A percentile compares a stretch with the other conserved stretches of the same genome.
These are phyloP conservation scores for Nakaseomyces sp. DNA, from an alignment of 1,139 yeast species.

Conservation along the genomic window DNA sequence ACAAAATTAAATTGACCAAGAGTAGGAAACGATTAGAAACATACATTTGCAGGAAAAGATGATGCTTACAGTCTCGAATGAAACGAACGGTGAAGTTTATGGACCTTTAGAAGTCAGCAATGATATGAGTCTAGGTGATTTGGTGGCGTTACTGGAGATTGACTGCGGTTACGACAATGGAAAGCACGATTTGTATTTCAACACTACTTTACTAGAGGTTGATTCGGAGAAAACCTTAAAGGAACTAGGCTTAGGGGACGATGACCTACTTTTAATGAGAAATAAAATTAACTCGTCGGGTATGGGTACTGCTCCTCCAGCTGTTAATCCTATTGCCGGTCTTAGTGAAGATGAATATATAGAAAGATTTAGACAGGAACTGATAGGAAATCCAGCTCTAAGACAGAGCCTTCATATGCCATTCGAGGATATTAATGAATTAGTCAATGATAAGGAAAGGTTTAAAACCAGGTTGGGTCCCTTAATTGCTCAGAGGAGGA, in stretches of 20 bases:
- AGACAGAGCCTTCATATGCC: slow-evolving; percentile 32
- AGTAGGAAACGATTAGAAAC: too few species aligned
- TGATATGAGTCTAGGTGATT: slow-evolving; percentile 57
- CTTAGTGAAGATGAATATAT: slow-evolving; percentile 34
- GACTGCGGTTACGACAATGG: slow-evolving; percentile 51
- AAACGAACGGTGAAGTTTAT: slow-evolving; percentile 22
- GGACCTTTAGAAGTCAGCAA: slow-evolving; percentile 39
- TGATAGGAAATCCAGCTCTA: slow-evolving; percentile 36
- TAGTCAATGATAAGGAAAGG: slow-evolving; percentile 43
- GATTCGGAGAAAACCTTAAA: slow-evolving; percentile 35
- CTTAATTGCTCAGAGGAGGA: slow-evolving; percentile 27
- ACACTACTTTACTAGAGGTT: slow-evolving; percentile 38
- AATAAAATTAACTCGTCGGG: slow-evolving; percentile 19
- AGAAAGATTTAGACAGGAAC: slow-evolving; percentile 44
- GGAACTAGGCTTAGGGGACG: slow-evolving; percentile 42
- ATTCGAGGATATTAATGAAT: slow-evolving; percentile 39
- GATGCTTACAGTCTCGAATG: slow-evolving; percentile 28
- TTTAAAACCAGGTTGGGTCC: slow-evolving; percentile 44
- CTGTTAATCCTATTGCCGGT: slow-evolving; percentile 23
- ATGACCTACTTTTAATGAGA: slow-evolving; percentile 47
- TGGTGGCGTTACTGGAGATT: slow-evolving; percentile 68
- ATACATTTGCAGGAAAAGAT: slow-evolving; percentile 11
- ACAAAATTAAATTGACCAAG: too few species aligned
- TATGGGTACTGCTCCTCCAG: slow-evolving; percentile 5
- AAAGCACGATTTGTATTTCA: slow-evolving; percentile 41